Evolutionary conservation across 2,329 filamentous ascomycete genomes (phyloP).

Genomic region (Aschersonia sp.): DNA sequence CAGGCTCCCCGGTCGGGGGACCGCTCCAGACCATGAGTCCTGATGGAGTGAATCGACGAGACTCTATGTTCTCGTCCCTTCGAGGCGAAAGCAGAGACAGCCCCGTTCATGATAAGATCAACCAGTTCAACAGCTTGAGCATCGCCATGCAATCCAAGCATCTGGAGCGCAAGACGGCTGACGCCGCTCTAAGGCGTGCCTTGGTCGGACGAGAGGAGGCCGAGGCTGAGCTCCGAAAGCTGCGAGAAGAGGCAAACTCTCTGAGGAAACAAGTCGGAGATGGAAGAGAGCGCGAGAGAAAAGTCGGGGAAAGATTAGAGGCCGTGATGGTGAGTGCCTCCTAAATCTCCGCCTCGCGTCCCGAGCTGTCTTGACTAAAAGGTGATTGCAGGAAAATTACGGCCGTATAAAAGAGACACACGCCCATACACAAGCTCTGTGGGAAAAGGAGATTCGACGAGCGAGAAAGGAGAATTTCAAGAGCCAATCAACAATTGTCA

Average conservation of each 20-base stretch:
- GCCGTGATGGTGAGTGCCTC: slow-evolving; percentile 46
- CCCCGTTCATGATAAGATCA: slow-evolving; percentile 52
- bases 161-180: slow-evolving; percentile 48
- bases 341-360: not conserved
- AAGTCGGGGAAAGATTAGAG: slow-evolving; percentile 52
- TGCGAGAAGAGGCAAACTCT: slow-evolving; percentile 43
- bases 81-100: slow-evolving; percentile 35
- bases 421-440: slow-evolving; percentile 49
- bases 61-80: slow-evolving; percentile 20
- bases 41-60: slow-evolving; percentile 42
- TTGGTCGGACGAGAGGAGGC: slow-evolving; percentile 58
- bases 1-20: slow-evolving; percentile 35
- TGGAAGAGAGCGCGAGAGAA: slow-evolving; percentile 48
- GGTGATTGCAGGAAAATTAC: slow-evolving; percentile 46
- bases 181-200: slow-evolving; percentile 50
- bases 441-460: slow-evolving; percentile 60
- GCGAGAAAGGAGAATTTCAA: slow-evolving; percentile 63
- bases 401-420: slow-evolving; percentile 56
- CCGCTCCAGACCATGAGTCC: slow-evolving; percentile 48
- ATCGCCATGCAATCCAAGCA: slow-evolving; percentile 46
- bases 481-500: slow-evolving; percentile 52
- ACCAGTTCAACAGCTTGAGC: slow-evolving; percentile 57
- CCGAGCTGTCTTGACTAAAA: not conserved
- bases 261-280: slow-evolving; percentile 49
- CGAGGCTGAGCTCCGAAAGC: slow-evolving; percentile 50